phyloP scores from a whole-genome alignment of 2,329 filamentous ascomycete genomes.

The Stachybotrys chlorohalonatus region DNA sequence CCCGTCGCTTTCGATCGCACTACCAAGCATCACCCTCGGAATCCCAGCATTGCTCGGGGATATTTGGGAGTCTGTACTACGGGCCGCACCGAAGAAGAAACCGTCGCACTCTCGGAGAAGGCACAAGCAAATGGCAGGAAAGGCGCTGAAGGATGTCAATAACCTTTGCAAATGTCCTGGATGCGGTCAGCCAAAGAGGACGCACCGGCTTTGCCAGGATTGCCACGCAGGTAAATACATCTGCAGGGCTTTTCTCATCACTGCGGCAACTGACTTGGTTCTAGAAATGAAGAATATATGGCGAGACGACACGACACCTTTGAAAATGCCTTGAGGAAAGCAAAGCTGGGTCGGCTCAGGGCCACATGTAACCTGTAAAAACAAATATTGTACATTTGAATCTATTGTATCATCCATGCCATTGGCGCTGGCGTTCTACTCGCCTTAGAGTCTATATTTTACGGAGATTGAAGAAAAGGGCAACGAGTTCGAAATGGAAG shows the following conservation, averaged over 20 bases:
- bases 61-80: slow-evolving; percentile 87
- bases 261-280: slow-evolving; percentile 4
- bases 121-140: slow-evolving; percentile 88
- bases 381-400: slow-evolving; percentile 2
- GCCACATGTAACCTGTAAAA: neutral
- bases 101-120: slow-evolving; percentile 94
- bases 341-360: neutral
- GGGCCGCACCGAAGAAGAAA: slow-evolving; percentile 97
- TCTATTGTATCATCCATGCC: slow-evolving; percentile 20
- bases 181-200: slow-evolving; percentile 80
- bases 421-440: slow-evolving; percentile 18
- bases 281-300: slow-evolving; percentile 38
- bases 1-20: slow-evolving; percentile 44
- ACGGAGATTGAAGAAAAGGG: neutral
- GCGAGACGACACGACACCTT: slow-evolving; percentile 22
- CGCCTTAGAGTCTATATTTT: neutral
- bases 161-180: slow-evolving; percentile 80
- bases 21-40: slow-evolving; percentile 50
- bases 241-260: neutral
- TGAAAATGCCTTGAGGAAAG: slow-evolving; percentile 9
- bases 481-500: too few relatives aligned
- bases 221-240: slow-evolving; percentile 67
- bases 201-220: slow-evolving; percentile 79
- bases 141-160: slow-evolving; percentile 85
- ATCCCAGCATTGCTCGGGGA: slow-evolving; percentile 58